These are phyloP conservation scores for Chaetomium strumarium DNA, from an alignment of 2,329 filamentous ascomycete genomes.

Conservation along the genomic window DNA sequence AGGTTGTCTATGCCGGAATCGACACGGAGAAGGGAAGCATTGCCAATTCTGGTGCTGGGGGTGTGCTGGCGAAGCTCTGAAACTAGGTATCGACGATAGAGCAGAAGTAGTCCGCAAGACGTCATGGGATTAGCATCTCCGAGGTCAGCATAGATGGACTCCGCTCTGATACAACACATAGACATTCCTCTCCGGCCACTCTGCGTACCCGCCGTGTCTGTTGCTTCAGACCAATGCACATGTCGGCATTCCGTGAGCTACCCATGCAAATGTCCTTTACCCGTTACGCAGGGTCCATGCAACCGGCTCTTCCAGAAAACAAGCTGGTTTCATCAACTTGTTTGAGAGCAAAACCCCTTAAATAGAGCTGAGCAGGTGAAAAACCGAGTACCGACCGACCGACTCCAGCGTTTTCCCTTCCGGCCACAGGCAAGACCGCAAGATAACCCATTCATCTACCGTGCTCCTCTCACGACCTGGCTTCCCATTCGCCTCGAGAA, in stretches of 20 bases:
- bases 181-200: neutral
- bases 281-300: conserved; percentile 28
- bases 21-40: conserved; percentile 50
- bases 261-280: conserved; percentile 27
- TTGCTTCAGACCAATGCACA: conserved; percentile 26
- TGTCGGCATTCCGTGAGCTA: conserved; percentile 29
- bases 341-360: conserved; percentile 22
- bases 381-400: conserved; percentile 28
- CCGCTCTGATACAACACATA: neutral
- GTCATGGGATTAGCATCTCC: conserved; percentile 9
- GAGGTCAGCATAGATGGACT: neutral
- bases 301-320: conserved; percentile 26
- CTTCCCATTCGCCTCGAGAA: conserved; percentile 16
- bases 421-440: conserved; percentile 22
- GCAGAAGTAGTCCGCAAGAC: neutral
- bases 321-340: conserved; percentile 22
- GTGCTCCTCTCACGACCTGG: conserved; percentile 15
- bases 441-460: conserved; percentile 23
- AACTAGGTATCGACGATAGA: neutral
- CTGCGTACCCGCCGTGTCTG: neutral
- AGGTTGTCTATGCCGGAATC: conserved; percentile 72
- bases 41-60: conserved; percentile 47
- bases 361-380: conserved; percentile 25
- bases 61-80: conserved; percentile 49
- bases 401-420: conserved; percentile 26